Evolutionary conservation across 2,329 filamentous ascomycete species (phyloP).

Genomic region (Triangularia verruculosa): DNA sequence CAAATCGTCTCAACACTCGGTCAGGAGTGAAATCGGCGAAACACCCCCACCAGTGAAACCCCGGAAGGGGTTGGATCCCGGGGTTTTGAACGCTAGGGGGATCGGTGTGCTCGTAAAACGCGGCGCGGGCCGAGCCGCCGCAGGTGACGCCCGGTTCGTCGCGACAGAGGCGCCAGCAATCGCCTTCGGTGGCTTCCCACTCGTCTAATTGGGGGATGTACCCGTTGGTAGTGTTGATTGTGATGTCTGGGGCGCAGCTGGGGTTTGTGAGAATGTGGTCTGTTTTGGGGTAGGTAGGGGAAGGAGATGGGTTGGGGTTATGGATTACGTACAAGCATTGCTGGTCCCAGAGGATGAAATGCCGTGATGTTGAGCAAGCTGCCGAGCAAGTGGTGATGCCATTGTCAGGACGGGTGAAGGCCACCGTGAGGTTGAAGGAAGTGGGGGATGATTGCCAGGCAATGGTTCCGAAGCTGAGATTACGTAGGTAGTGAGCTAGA

Average conservation of each 20-base stretch:
- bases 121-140: not conserved
- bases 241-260: not conserved
- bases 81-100: not conserved
- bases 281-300: not conserved
- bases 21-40: not conserved
- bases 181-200: slow-evolving; percentile 6
- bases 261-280: not conserved
- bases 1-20: not conserved
- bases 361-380: not conserved
- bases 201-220: slow-evolving; percentile 2
- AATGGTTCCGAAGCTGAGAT: not conserved
- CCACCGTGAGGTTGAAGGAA: slow-evolving; percentile 2
- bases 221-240: not conserved
- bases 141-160: not conserved
- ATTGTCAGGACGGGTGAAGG: not conserved
- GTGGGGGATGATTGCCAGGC: not conserved
- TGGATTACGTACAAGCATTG: slow-evolving; percentile 2
- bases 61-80: not conserved
- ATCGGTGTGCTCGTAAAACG: not conserved
- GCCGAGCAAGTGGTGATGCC: not conserved
- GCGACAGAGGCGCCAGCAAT: slow-evolving; percentile 3
- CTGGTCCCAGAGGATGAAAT: slow-evolving; percentile 6
- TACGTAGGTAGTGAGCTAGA: not conserved
- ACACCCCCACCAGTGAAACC: slow-evolving; percentile 2
- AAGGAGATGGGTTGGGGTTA: too few relatives aligned